phyloP scores from a whole-genome alignment of 2,329 filamentous ascomycete species.

The Colletotrichum higginsianum region DNA sequence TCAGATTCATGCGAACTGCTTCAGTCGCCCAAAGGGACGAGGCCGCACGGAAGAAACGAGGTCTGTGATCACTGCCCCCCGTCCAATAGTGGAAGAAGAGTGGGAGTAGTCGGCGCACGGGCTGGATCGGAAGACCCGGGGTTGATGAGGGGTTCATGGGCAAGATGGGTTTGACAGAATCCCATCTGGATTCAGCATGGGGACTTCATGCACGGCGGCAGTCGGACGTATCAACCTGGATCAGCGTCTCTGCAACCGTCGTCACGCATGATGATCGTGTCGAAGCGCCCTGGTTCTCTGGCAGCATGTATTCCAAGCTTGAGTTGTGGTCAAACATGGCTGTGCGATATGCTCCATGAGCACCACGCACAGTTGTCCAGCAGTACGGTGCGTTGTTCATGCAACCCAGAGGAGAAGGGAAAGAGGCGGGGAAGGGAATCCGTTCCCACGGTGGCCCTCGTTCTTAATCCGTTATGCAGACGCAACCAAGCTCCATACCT shows the following conservation, averaged over 20 bases:
- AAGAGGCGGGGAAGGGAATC: background rate
- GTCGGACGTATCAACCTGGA: background rate
- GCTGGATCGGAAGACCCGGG: slow-evolving; percentile 32
- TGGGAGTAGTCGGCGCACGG: slow-evolving; percentile 31
- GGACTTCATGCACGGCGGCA: slow-evolving; percentile 11
- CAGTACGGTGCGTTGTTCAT: slow-evolving; percentile 21
- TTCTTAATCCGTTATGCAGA: background rate
- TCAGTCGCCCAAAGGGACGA: background rate
- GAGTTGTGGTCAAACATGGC: slow-evolving; percentile 33
- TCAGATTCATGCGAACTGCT: slow-evolving; percentile 3
- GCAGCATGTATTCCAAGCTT: slow-evolving; percentile 14
- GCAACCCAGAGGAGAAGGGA: slow-evolving; percentile 12
- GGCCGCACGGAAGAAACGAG: slow-evolving; percentile 11
- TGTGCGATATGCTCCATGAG: slow-evolving; percentile 17
- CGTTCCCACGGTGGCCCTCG: slow-evolving; percentile 5
- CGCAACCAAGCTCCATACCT: background rate
- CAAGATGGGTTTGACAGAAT: background rate
- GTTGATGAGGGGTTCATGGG: background rate
- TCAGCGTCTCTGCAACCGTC: background rate
- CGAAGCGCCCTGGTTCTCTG: background rate
- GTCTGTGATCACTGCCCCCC: slow-evolving; percentile 25
- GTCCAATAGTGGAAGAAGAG: slow-evolving; percentile 8
- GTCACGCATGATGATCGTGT: slow-evolving; percentile 2
- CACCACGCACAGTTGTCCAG: slow-evolving; percentile 4
- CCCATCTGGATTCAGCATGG: slow-evolving; percentile 11